phyloP scores from a whole-genome alignment of 768 basidiomycete species.

The Psilocybe azurescens region DNA sequence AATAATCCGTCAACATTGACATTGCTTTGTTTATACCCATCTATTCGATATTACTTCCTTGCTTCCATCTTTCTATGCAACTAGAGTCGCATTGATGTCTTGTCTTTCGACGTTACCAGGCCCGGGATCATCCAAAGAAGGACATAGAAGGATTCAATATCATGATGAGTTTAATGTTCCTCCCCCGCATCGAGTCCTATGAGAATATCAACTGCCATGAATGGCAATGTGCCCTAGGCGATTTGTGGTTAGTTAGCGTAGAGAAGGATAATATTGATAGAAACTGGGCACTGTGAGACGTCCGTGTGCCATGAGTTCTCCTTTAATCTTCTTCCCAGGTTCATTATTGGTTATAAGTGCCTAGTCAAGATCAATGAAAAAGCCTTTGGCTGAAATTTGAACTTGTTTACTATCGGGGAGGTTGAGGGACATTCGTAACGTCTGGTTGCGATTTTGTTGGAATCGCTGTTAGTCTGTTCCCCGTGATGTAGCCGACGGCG shows the following conservation, averaged over 20 bases:
- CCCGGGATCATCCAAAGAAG: constrained; percentile 3
- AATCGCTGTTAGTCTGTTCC: too few relatives aligned
- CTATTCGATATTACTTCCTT: neutral
- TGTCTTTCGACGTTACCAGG: constrained; percentile 2
- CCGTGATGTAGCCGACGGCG: too few relatives aligned
- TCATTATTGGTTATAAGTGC: neutral
- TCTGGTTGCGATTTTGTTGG: too few relatives aligned
- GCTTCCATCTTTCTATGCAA: neutral
- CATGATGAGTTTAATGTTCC: neutral
- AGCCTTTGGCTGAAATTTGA: neutral
- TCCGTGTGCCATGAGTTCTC: neutral
- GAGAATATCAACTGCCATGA: neutral
- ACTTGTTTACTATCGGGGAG: too few relatives aligned
- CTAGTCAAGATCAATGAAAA: neutral
- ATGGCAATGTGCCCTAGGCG: neutral
- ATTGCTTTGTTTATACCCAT: neutral
- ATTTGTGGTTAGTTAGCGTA: too few relatives aligned
- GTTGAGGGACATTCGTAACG: too few relatives aligned
- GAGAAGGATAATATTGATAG: too few relatives aligned
- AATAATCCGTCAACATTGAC: neutral
- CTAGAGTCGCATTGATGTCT: neutral
- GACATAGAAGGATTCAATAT: constrained; percentile 2
- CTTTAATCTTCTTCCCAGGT: neutral
- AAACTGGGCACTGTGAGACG: neutral
- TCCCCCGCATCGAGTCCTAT: neutral